Percentiles rank a stretch among this genome's conserved stretches.
Conservation (phyloP, 345 rosid species). For the Arabis hirsuta region DNA sequence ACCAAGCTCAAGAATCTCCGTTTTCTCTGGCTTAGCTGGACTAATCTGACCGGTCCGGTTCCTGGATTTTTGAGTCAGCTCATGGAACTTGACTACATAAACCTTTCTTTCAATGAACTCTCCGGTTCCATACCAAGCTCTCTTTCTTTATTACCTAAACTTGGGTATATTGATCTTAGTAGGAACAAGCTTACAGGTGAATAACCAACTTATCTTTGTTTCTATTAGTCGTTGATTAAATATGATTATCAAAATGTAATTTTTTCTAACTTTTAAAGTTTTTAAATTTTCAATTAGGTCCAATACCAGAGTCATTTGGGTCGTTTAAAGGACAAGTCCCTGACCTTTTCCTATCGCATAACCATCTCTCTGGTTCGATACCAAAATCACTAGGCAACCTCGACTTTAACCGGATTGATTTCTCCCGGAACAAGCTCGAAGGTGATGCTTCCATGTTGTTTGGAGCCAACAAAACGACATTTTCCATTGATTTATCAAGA, state of each 20-base stretch:
- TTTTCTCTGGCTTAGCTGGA: slow-evolving; percentile 57
- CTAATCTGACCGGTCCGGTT: slow-evolving; percentile 59
- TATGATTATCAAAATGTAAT: too few species aligned
- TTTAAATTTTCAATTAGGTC: too few species aligned
- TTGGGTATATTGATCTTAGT: slow-evolving; percentile 1
- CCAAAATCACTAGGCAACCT: slow-evolving; percentile 58
- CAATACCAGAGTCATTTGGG: slow-evolving; percentile 42
- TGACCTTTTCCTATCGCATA: slow-evolving; percentile 59
- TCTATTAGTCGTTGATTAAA: neutral
- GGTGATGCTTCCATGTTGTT: slow-evolving; percentile 74
- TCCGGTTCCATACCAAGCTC: slow-evolving; percentile 63
- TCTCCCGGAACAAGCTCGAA: slow-evolving; percentile 62
- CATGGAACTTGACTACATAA: slow-evolving; percentile 54
- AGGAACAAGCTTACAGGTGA: slow-evolving; percentile 14
- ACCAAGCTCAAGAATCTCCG: slow-evolving; percentile 60
- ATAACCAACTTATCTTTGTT: neutral
- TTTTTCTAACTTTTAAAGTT: too few species aligned
- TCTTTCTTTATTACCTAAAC: neutral
- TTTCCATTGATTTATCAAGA: slow-evolving; percentile 56
- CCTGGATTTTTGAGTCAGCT: slow-evolving; percentile 57
- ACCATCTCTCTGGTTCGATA: slow-evolving; percentile 62
- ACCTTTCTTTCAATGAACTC: slow-evolving; percentile 66
- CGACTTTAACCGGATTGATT: slow-evolving; percentile 51
- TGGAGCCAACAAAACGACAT: slow-evolving; percentile 56
- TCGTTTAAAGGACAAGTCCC: slow-evolving; percentile 40